These are phyloP conservation scores for Mycena floridula DNA, from an alignment of 768 basidiomycete species.

Conservation along the genomic window DNA sequence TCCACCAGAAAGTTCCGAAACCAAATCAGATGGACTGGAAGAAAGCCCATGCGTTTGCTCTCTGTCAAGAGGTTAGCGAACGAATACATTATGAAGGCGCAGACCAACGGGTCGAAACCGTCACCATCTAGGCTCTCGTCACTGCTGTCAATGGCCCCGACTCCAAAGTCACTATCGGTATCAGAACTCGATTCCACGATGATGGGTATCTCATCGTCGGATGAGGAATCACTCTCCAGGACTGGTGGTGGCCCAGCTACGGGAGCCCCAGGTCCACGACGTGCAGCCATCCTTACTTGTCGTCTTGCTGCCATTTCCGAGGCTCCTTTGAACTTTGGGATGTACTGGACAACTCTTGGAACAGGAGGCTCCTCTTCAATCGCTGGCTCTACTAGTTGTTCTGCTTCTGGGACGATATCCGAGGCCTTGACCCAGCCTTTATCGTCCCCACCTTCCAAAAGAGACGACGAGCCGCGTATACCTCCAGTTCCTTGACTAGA, in stretches of 20 bases:
- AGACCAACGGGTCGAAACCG: slow-evolving; percentile 78
- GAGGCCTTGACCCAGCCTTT: slow-evolving; percentile 9
- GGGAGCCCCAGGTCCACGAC: slow-evolving; percentile 27
- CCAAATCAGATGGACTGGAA: slow-evolving; percentile 61
- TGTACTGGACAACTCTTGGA: slow-evolving; percentile 51
- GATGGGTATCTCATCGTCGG: slow-evolving; percentile 41
- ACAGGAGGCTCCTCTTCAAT: slow-evolving; percentile 36
- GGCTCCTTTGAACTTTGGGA: slow-evolving; percentile 76
- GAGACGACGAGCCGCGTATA: no score
- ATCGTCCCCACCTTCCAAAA: slow-evolving; percentile 20
- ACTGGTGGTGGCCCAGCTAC: slow-evolving; percentile 11
- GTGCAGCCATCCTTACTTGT: slow-evolving; percentile 58
- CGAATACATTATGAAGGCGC: neutral
- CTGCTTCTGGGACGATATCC: slow-evolving; percentile 17
- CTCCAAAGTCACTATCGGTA: slow-evolving; percentile 46
- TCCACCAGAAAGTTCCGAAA: slow-evolving; percentile 14
- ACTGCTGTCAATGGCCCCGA: slow-evolving; percentile 42
- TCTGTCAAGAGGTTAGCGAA: slow-evolving; percentile 26
- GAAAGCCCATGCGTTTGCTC: slow-evolving; percentile 64
- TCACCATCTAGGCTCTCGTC: no score
- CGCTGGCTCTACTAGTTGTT: slow-evolving; percentile 31
- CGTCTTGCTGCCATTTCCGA: slow-evolving; percentile 83
- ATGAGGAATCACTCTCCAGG: slow-evolving; percentile 39
- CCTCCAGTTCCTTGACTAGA: slow-evolving; percentile 19
- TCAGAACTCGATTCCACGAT: slow-evolving; percentile 39